These are phyloP conservation scores for Xylariaceae sp. DNA, from an alignment of 2,329 filamentous ascomycete species.

Conservation along the genomic window DNA sequence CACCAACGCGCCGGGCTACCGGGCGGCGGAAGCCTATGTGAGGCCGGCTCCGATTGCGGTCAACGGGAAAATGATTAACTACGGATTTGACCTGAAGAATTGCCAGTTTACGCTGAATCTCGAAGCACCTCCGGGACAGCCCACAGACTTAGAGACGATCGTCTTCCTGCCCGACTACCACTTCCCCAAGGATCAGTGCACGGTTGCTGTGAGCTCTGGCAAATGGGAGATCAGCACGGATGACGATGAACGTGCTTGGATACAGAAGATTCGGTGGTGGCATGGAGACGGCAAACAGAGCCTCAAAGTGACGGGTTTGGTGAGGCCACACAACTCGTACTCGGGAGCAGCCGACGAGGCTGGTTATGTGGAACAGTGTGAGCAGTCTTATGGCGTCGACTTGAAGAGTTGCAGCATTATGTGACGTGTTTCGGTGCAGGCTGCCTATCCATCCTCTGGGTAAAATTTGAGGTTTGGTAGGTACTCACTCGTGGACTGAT, in stretches of 20 bases:
- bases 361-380: slow-evolving; percentile 70
- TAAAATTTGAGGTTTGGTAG: neutral
- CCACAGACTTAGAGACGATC: slow-evolving; percentile 66
- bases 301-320: slow-evolving; percentile 68
- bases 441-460: neutral
- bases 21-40: slow-evolving; percentile 89
- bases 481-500: too few relatives aligned
- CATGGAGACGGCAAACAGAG: slow-evolving; percentile 79
- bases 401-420: slow-evolving; percentile 47
- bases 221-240: slow-evolving; percentile 82
- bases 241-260: slow-evolving; percentile 60
- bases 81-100: slow-evolving; percentile 76
- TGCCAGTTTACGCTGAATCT: slow-evolving; percentile 73
- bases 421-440: slow-evolving; percentile 31
- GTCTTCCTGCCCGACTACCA: slow-evolving; percentile 89
- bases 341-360: slow-evolving; percentile 63
- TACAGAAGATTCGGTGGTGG: slow-evolving; percentile 88
- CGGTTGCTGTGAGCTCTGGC: slow-evolving; percentile 73
- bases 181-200: slow-evolving; percentile 70
- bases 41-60: slow-evolving; percentile 75
- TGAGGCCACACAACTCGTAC: slow-evolving; percentile 55
- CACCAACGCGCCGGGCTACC: slow-evolving; percentile 65
- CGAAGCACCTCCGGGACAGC: slow-evolving; percentile 50
- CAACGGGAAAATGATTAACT: slow-evolving; percentile 63
- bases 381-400: slow-evolving; percentile 42